A percentile compares a stretch with the other conserved stretches of the same genome.
These are phyloP conservation scores for Ceratorhiza oryzae-sativae DNA, from an alignment of 1,284 basidiomycete species.

Conservation along the genomic window DNA sequence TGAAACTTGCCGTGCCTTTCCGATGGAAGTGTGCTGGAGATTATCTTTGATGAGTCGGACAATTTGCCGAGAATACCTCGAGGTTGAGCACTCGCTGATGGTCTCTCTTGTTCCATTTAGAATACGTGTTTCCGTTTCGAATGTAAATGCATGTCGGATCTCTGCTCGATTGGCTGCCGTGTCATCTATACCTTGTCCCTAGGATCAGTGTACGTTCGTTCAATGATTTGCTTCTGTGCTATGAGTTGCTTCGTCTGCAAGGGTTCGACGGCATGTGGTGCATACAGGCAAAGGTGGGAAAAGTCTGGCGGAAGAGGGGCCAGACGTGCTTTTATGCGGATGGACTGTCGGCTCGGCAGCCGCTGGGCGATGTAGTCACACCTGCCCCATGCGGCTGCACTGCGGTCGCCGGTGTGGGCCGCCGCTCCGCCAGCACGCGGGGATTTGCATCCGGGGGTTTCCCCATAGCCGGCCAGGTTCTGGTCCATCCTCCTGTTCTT, in stretches of 20 bases:
- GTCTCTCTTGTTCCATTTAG: slow-evolving; percentile 19
- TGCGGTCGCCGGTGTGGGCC: slow-evolving; percentile 1
- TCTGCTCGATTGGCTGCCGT: slow-evolving; percentile 17
- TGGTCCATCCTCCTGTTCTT: slow-evolving; percentile 1
- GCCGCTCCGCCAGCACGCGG: slow-evolving; percentile 21
- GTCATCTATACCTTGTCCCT: slow-evolving; percentile 30
- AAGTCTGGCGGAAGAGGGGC: slow-evolving; percentile 11
- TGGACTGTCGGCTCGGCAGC: neutral
- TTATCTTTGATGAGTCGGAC: slow-evolving; percentile 32
- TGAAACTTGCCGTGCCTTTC: neutral
- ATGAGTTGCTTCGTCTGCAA: slow-evolving; percentile 11
- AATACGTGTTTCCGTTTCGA: slow-evolving; percentile 8
- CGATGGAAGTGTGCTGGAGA: slow-evolving; percentile 22
- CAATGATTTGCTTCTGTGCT: slow-evolving; percentile 28
- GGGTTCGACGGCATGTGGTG: slow-evolving; percentile 36
- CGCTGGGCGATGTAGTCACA: neutral
- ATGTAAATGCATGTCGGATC: slow-evolving; percentile 17
- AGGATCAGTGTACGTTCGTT: slow-evolving; percentile 38
- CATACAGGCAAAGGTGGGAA: slow-evolving; percentile 10
- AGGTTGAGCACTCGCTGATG: slow-evolving; percentile 1
- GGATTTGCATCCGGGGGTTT: slow-evolving; percentile 15
- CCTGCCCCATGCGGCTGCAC: neutral
- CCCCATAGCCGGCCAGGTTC: neutral
- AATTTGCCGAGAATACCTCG: slow-evolving; percentile 28
- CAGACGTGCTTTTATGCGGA: slow-evolving; percentile 12